Evolutionary conservation across 75 land plant species (phyloP), one percentile per base, ranked within the genome.

Genomic region (Cunninghamia lanceolata): DNA sequence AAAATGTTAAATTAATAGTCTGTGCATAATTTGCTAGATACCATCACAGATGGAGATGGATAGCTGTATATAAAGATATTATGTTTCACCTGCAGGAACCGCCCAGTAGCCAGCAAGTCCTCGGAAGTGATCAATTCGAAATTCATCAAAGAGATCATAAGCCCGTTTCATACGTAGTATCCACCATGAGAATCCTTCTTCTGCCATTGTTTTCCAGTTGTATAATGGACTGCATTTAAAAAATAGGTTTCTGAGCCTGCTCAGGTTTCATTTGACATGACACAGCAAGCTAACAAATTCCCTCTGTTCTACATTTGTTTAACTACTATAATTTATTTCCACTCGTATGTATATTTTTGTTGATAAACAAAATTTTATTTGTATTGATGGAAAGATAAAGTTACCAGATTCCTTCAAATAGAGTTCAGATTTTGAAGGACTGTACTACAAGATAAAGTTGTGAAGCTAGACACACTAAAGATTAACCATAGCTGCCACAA

Each of bases 101-200:
- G 99, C 94, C 99, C 99, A 98, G 83, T 88, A 98, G 32, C 99
- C 99, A 86, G 99, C 95, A 88, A 98, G 89, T 68, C 99, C 99
- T 70, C 99, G 92, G 84, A 98, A 98, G 70, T 98, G 99, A 77
- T 98, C 99, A 56, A 98, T 98, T 82, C 99, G 93, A 86, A 98
- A 98, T 85, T 96, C 99, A 88, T 96, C 99, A 91, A 90, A 98
- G 43, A 98, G 90, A 87, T 94, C 90, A 54, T 85, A 88, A 40
- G 99, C 99, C 40, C 99, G 97, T 43, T 87, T 85, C n/a, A 98
- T 88, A 50, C 99, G 87, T 15, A 87, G 89, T 75, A 92, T 76
- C 99, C 99, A 98, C 99, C 99, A 98, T 5, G 95, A 91, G 88
- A 90, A 98, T 46, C 92, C 92, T 86, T 95, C 93, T 63, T 91